Base-by-base conservation (phyloP, 345 rosid species). In the Firmiana major region DNA sequence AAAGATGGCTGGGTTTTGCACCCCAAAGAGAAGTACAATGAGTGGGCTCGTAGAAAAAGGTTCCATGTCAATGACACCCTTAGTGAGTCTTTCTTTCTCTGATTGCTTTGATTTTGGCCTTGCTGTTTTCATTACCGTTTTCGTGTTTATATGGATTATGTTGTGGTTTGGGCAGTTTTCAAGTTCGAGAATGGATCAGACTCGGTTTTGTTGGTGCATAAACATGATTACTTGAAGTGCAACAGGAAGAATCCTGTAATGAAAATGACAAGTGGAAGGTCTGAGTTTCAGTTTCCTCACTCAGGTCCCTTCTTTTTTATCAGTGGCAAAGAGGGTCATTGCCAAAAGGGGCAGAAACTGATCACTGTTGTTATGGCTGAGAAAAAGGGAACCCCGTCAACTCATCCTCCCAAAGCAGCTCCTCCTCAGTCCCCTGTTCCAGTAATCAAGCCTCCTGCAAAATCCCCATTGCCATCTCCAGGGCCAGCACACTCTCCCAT, bases 221-320 rank as follows among this genome's bases (percentile, higher is more conserved):
- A 89, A 74, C 90, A 81, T 5, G 93, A 91, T 76, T 93, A 81
- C 75, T 22, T 76, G 24, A 83, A 67, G 19, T 93, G 98, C 73
- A 86, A 84, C 79, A 71, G 80, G 0, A 76, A 26, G 75, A 75
- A 83, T 13, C 90, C 92, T 0, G 26, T 86, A 17, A 63, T 73
- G 68, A 79, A 43, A 9, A 66, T 85, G 85, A 76, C 31, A 0
- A 75, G 76, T 59, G 94, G 90, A 6, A 78, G 81, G 13, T 67
- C 92, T 7, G 79, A 57, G 66, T 75, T 91, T 45, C 63, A 53
- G 12, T 71, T 91, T 17, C 75, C 74, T 9, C 81, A 72, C 2
- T 85, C 96, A 4, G 97, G 97, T 77, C 83, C 85, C 0, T 87
- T 87, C 75, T 90, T 21, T 59, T 93, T 91, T 85, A 85, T 93